A percentile compares a stretch with the other conserved stretches of the same genome.
Conservation (phyloP, 306 rosid species). For the Castanea crenata region DNA sequence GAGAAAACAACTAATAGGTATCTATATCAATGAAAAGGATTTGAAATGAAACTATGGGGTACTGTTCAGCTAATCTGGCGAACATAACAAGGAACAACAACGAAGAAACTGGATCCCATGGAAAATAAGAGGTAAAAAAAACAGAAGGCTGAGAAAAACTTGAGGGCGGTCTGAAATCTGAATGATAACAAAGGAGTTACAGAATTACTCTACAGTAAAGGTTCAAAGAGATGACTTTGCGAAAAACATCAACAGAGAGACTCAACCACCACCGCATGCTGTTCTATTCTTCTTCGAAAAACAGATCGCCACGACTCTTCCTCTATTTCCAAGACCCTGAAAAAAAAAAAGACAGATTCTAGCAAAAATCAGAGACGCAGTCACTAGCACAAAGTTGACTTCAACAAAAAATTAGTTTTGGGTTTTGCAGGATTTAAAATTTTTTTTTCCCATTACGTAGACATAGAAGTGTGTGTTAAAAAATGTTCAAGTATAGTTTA, state of each 20-base stretch:
- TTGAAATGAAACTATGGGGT: background rate
- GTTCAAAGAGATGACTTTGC: constrained; percentile 81
- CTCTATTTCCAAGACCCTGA: constrained; percentile 31
- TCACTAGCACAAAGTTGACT: background rate
- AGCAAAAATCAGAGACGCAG: background rate
- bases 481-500: no score
- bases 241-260: constrained; percentile 73
- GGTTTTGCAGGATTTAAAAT: background rate
- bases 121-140: background rate
- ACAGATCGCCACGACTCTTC: constrained; percentile 27
- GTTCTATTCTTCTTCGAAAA: constrained; percentile 52
- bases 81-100: constrained; percentile 92
- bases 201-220: constrained; percentile 95
- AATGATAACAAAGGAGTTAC: constrained; percentile 34
- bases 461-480: no score
- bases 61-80: constrained; percentile 86
- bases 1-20: background rate
- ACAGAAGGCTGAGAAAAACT: background rate
- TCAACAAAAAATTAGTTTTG: background rate
- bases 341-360: background rate
- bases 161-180: background rate
- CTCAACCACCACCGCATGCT: constrained; percentile 96
- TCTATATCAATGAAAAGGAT: background rate
- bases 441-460: no score
- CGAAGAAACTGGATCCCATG: constrained; percentile 90